phyloP scores from a whole-genome alignment of 331 rosid species.

The Cydonia oblonga region DNA sequence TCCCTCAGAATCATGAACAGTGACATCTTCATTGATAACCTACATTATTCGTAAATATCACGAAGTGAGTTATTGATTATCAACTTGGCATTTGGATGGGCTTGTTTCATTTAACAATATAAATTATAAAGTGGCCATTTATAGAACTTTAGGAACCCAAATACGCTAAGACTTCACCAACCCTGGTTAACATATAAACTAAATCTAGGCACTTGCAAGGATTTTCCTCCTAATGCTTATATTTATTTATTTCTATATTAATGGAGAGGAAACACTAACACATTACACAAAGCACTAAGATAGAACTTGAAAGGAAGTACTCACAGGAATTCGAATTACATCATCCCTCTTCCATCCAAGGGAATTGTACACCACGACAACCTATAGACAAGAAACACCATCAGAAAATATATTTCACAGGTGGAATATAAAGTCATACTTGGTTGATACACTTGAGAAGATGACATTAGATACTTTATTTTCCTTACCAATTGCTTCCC shows the following conservation, averaged over 20 bases:
- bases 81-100: not conserved
- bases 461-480: not conserved
- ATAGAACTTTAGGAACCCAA: not conserved
- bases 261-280: not conserved
- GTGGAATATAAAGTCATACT: not conserved
- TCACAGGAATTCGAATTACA: constrained; percentile 38
- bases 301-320: constrained; percentile 4
- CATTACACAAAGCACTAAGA: not conserved
- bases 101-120: not conserved
- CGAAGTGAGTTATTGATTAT: not conserved
- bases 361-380: constrained; percentile 36
- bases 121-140: not conserved
- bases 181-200: not conserved
- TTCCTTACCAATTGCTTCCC: constrained; percentile 67
- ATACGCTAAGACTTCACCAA: not conserved
- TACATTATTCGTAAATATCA: not conserved
- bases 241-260: not conserved
- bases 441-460: not conserved
- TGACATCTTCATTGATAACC: constrained; percentile 35
- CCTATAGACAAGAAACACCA: constrained; percentile 5
- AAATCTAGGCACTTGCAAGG: not conserved
- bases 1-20: constrained; percentile 41
- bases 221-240: not conserved
- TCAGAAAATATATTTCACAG: constrained; percentile 3
- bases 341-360: constrained; percentile 51